Evolutionary conservation across 768 basidiomycete species (phyloP).

Genomic region (Podaxis sp.): DNA sequence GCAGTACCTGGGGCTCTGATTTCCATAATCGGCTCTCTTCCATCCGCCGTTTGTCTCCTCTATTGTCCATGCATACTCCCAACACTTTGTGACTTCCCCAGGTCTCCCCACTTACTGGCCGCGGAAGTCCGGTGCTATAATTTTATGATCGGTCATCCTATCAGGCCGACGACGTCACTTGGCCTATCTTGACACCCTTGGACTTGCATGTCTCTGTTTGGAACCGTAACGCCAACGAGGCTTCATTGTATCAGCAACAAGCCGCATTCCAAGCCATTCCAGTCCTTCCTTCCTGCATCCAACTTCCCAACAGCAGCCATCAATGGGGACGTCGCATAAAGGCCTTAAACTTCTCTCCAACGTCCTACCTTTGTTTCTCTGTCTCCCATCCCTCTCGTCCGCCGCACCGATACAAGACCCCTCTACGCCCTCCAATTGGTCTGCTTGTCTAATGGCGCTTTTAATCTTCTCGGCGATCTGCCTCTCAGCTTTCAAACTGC

Average conservation of each 20-base stretch:
- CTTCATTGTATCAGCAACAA: too few species aligned
- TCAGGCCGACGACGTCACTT: background rate
- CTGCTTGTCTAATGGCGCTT: conserved; percentile 2
- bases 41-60: too few species aligned
- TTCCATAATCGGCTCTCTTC: too few species aligned
- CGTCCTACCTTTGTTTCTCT: background rate
- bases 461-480: conserved; percentile 7
- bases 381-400: background rate
- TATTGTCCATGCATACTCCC: too few species aligned
- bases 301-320: background rate
- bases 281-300: background rate
- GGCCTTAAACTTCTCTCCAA: background rate
- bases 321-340: background rate
- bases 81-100: too few species aligned
- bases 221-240: background rate
- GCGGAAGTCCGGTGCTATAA: too few species aligned
- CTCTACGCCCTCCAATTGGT: conserved; percentile 9
- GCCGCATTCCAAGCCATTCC: background rate
- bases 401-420: conserved; percentile 10
- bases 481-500: conserved; percentile 2
- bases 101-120: too few species aligned
- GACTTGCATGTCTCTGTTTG: background rate
- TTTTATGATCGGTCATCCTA: too few species aligned
- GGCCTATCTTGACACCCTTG: background rate
- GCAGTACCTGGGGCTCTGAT: too few species aligned